Base-by-base conservation (phyloP, 768 basidiomycete genomes). In the Suillus subluteus region DNA sequence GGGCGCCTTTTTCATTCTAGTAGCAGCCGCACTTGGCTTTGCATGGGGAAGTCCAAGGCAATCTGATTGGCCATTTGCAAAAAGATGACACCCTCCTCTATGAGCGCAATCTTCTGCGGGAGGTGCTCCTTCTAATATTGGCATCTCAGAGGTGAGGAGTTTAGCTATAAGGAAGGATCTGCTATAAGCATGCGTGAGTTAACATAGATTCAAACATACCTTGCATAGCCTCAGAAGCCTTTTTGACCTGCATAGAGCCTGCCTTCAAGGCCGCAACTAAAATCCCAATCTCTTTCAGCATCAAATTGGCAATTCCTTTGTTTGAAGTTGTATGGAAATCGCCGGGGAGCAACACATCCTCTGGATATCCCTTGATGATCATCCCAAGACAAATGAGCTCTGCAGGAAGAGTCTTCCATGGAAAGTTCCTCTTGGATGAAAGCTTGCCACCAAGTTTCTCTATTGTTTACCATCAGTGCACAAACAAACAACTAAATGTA, bases 341-440 rank as follows among this genome's bases (percentile, higher is more conserved):
- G 43, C 48, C 63, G 30, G 63, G 63, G 50, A 64, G 52, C 35
- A 50, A 40, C 46, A 64, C 48, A 38, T 30, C 26, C 26, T 38
- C 30, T 37, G 48, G 63, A 46, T 50, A 64, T 23, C 48, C 48
- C 13, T 7, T 23, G 37, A 64, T 55, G 13, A 64, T 41, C 16
- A 64, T 54, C 26, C 62, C 23, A 3, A 52, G 63, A 35, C 9
- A 8, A 8, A 41, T 41, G 23, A 64, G 50, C 38, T 52, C 26
- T 3, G 21, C 30, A 26, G 48, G 26, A 35, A 64, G 48, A 38
- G 48, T 64, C 23, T 48, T 52, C 63, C 63, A 64, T 54, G 63
- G 63, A 54, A 64, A 64, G 35, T 48, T 64, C 21, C 48, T 38
- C 48, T 50, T 50, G 48, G 48, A 50, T 1, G 48, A 50, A 15